A percentile compares a stretch with the other conserved stretches of the same genome.
phyloP scores from a whole-genome alignment of 2,329 filamentous ascomycete species.

The Lachnellula suecica region DNA sequence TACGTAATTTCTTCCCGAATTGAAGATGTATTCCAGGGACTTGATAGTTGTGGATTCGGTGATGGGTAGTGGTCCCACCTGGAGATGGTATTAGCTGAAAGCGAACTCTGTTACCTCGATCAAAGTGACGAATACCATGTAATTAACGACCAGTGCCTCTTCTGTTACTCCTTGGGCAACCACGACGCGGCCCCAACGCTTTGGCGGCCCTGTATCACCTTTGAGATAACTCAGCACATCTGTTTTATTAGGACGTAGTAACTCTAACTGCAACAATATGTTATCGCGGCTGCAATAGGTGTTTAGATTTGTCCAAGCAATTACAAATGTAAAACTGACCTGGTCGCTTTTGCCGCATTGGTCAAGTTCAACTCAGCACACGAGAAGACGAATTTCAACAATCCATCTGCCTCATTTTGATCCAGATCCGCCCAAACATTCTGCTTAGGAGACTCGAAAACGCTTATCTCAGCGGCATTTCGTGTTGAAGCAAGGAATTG shows the following conservation, averaged over 20 bases:
- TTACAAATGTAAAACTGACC: not conserved
- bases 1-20: not conserved
- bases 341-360: constrained; percentile 4
- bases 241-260: constrained; percentile 21
- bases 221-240: constrained; percentile 18
- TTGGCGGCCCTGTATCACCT: constrained; percentile 5
- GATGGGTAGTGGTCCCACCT: constrained; percentile 20
- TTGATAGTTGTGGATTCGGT: constrained; percentile 1
- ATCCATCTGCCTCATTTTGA: constrained; percentile 4
- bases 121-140: constrained; percentile 10
- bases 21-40: constrained; percentile 8
- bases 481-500: not conserved
- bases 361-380: constrained; percentile 12
- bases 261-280: constrained; percentile 7
- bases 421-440: constrained; percentile 15
- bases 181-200: constrained; percentile 16
- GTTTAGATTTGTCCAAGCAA: not conserved
- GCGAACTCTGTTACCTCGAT: no score
- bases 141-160: constrained; percentile 4
- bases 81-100: not conserved
- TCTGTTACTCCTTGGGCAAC: constrained; percentile 9
- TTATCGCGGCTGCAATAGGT: not conserved
- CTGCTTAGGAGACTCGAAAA: constrained; percentile 4
- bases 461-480: not conserved
- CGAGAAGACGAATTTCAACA: constrained; percentile 9